Evolutionary conservation across 257 asterid genomes (phyloP).

Genomic region (Solanum chaucha): DNA sequence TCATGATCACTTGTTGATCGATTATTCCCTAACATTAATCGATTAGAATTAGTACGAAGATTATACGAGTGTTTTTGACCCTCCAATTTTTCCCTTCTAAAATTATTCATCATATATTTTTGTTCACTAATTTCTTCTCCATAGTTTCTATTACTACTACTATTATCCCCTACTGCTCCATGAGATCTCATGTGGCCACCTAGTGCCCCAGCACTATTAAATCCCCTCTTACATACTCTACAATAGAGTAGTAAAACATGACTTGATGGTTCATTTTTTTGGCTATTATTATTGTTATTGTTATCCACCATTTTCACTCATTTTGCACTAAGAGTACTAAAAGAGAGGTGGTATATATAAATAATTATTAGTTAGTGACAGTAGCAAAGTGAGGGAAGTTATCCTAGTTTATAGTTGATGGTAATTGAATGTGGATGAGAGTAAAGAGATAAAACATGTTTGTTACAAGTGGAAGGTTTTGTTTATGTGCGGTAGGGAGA

Average conservation of each 20-base stretch:
- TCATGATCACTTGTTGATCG: constrained; percentile 2
- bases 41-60: constrained; percentile 42
- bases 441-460: constrained; percentile 10
- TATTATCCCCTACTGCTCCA: constrained; percentile 15
- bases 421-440: constrained; percentile 46
- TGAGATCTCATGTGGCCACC: constrained; percentile 69
- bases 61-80: constrained; percentile 39
- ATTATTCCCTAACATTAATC: constrained; percentile 5
- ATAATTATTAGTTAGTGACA: constrained; percentile 14
- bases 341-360: constrained; percentile 1
- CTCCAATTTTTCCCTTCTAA: constrained; percentile 5
- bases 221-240: constrained; percentile 33
- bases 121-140: constrained; percentile 9
- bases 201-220: constrained; percentile 39
- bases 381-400: constrained; percentile 27
- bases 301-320: constrained; percentile 6
- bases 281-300: constrained; percentile 3
- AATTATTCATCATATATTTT: not conserved
- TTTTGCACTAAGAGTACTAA: not conserved
- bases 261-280: constrained; percentile 3
- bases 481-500: constrained; percentile 23
- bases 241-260: constrained; percentile 24
- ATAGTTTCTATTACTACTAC: not conserved
- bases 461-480: constrained; percentile 24
- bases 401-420: constrained; percentile 51